These are phyloP conservation scores for Brassica juncea DNA, from an alignment of 345 rosid genomes.

Conservation along the genomic window DNA sequence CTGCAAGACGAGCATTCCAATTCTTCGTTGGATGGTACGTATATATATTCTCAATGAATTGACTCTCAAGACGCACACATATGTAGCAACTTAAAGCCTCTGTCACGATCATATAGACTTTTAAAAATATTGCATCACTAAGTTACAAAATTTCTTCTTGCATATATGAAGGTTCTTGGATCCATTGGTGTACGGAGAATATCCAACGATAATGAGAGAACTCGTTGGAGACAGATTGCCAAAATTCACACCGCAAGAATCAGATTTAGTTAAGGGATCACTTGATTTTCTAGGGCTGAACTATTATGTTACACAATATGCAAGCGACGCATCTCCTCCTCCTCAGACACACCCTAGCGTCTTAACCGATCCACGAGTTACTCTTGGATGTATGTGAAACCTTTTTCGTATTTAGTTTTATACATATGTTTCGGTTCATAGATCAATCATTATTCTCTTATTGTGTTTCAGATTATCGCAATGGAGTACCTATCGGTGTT, in stretches of 20 bases:
- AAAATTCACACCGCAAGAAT: constrained; percentile 5
- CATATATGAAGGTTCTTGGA: constrained; percentile 24
- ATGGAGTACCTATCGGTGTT: constrained; percentile 27
- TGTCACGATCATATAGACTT: background rate
- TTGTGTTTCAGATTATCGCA: background rate
- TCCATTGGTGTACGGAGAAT: constrained; percentile 30
- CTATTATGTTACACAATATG: constrained; percentile 37
- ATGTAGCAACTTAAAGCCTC: background rate
- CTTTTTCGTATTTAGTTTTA: background rate
- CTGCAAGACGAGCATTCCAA: constrained; percentile 27
- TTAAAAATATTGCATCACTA: too few species aligned
- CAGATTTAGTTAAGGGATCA: constrained; percentile 33
- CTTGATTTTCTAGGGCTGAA: constrained; percentile 39
- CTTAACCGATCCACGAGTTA: constrained; percentile 31
- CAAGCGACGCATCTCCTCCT: constrained; percentile 19
- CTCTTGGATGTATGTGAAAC: constrained; percentile 11
- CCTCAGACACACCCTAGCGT: background rate
- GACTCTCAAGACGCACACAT: background rate
- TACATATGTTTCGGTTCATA: background rate
- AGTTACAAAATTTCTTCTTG: background rate
- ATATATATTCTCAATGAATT: background rate
- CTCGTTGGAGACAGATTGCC: constrained; percentile 28
- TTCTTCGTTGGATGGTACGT: constrained; percentile 38
- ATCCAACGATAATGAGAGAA: constrained; percentile 16
- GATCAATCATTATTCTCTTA: background rate